phyloP scores from a whole-genome alignment of 768 basidiomycete species.

The Auricularia sp. region DNA sequence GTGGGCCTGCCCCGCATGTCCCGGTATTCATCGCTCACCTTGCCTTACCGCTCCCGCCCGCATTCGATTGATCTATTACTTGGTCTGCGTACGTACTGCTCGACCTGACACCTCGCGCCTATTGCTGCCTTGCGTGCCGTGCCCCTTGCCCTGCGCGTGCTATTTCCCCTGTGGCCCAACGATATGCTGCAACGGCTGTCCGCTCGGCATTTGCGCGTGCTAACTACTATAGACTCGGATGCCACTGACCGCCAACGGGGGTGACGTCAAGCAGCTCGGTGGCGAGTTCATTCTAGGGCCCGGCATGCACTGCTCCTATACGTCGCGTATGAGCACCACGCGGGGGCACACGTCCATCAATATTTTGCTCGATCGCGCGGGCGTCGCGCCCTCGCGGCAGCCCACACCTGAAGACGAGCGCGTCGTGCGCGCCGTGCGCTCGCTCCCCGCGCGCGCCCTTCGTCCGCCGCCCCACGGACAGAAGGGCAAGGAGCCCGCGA shows the following conservation, averaged over 20 bases:
- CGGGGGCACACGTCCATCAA: slow-evolving; percentile 66
- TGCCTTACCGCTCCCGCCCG: background rate
- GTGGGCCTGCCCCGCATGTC: slow-evolving; percentile 28
- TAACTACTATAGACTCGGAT: slow-evolving; percentile 28
- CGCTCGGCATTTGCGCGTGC: background rate
- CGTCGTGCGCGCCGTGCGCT: background rate
- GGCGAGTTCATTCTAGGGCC: slow-evolving; percentile 79
- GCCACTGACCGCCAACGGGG: slow-evolving; percentile 75
- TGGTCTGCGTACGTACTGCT: too few relatives aligned
- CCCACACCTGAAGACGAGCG: background rate
- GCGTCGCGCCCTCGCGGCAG: slow-evolving; percentile 18
- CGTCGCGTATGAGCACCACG: slow-evolving; percentile 76
- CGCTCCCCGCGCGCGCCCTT: background rate
- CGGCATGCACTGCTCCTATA: slow-evolving; percentile 55
- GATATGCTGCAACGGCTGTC: background rate
- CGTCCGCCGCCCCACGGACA: background rate
- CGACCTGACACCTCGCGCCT: too few relatives aligned
- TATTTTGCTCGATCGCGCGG: slow-evolving; percentile 57
- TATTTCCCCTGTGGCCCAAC: background rate
- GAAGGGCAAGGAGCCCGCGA: background rate
- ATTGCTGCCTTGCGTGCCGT: too few relatives aligned
- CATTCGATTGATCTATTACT: too few relatives aligned
- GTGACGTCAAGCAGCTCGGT: slow-evolving; percentile 69
- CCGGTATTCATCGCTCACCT: background rate
- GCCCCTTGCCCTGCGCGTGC: background rate